Percentiles rank a stretch among this genome's conserved stretches.
Conservation (phyloP, 2,329 filamentous ascomycete genomes). For the Diplodia sapinea region DNA sequence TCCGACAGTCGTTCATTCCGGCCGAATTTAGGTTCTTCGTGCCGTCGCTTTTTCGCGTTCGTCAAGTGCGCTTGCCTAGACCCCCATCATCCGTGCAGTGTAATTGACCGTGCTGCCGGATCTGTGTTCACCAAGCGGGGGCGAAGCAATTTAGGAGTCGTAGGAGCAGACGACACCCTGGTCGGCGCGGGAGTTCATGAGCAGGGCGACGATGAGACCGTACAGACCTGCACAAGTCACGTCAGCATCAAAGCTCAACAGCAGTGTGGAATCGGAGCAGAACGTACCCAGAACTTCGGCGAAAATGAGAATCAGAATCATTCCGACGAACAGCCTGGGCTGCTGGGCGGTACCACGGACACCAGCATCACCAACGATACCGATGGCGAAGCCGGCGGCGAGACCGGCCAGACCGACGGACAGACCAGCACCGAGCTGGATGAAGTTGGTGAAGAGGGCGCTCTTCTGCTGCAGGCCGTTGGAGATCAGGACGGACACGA, state of each 20-base stretch:
- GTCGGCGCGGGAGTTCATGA: conserved; percentile 93
- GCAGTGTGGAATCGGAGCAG: not conserved
- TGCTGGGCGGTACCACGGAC: conserved; percentile 85
- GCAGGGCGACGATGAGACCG: conserved; percentile 95
- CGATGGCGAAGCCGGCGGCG: conserved; percentile 80
- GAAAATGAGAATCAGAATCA: conserved; percentile 99
- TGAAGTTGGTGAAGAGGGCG: conserved; percentile 59
- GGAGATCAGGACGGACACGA: conserved; percentile 61
- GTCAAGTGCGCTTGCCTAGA: not conserved
- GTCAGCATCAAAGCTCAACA: conserved; percentile 29
- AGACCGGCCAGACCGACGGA: conserved; percentile 81
- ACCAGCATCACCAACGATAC: conserved; percentile 76
- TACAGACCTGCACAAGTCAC: conserved; percentile 75
- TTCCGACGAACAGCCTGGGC: conserved; percentile 88
- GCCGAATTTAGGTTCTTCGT: not conserved
- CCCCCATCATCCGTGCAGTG: conserved; percentile 27
- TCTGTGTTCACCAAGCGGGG: not conserved
- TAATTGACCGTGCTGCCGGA: conserved; percentile 30
- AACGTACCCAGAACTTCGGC: conserved; percentile 92
- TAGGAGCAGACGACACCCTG: conserved; percentile 31
- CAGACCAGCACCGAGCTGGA: conserved; percentile 60
- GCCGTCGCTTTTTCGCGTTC: not conserved
- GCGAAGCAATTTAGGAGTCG: conserved; percentile 28
- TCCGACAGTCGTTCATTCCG: conserved; percentile 16
- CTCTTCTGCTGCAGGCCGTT: conserved; percentile 56